Percentiles rank a stretch among this genome's conserved stretches.
phyloP scores from a whole-genome alignment of 768 basidiomycete species.

The Trichaptum fuscoviolaceum region DNA sequence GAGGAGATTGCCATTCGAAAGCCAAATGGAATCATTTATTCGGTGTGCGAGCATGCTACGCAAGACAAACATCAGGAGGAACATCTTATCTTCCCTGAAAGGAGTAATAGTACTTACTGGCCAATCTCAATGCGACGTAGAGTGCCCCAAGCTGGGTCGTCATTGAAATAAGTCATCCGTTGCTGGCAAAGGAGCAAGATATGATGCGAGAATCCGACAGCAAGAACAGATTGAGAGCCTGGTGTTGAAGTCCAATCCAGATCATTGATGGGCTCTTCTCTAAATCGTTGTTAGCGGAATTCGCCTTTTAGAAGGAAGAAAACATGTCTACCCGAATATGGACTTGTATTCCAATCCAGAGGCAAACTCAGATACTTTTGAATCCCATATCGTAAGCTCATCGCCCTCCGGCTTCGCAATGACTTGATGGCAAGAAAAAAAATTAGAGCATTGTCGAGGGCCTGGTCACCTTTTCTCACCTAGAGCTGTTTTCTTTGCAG shows the following conservation, averaged over 20 bases:
- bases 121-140: constrained; percentile 67
- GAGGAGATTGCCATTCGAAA: constrained; percentile 75
- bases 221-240: constrained; percentile 84
- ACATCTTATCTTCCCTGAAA: constrained; percentile 3
- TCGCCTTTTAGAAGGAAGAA: background rate
- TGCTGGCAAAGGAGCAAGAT: constrained; percentile 90
- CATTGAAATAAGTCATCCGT: constrained; percentile 86
- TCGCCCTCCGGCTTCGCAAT: constrained; percentile 54
- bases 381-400: constrained; percentile 95
- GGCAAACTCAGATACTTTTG: constrained; percentile 88
- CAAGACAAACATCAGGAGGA: constrained; percentile 8
- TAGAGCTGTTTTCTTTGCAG: constrained; percentile 86
- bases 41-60: constrained; percentile 67
- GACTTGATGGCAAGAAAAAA: constrained; percentile 36
- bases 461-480: constrained; percentile 41
- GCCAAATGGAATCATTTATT: constrained; percentile 90
- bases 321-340: constrained; percentile 44
- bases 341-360: constrained; percentile 78
- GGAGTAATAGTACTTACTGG: constrained; percentile 39
- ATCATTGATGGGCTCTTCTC: constrained; percentile 60
- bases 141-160: constrained; percentile 72
- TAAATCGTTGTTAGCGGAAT: background rate
- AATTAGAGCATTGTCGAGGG: constrained; percentile 7
- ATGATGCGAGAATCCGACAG: constrained; percentile 76
- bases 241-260: constrained; percentile 93